Percentiles rank a stretch among this genome's conserved stretches.
Conservation (phyloP, 768 basidiomycete species). For the Atractiella rhizophila region DNA sequence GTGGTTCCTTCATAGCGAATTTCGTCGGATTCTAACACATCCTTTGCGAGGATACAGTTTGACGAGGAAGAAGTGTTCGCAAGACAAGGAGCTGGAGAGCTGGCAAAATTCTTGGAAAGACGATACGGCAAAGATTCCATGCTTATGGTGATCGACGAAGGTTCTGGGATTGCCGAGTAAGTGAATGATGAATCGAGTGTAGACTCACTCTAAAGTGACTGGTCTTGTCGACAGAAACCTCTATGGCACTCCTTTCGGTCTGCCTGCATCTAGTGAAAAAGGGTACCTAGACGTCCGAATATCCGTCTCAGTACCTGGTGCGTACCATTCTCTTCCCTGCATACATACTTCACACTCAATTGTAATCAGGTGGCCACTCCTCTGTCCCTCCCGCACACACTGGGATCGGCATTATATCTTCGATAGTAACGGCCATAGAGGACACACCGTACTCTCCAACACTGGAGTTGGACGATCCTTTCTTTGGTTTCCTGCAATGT, state of each 20-base stretch:
- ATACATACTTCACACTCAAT: too few relatives aligned
- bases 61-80: constrained; percentile 2
- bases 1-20: too few relatives aligned
- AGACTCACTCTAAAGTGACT: too few relatives aligned
- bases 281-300: constrained; percentile 1
- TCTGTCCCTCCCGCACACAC: constrained; percentile 3
- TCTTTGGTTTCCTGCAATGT: constrained; percentile 1
- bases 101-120: neutral
- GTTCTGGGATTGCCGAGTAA: constrained; percentile 5
- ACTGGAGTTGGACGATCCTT: neutral
- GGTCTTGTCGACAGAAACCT: neutral
- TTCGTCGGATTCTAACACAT: too few relatives aligned
- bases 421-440: constrained; percentile 1
- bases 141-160: constrained; percentile 5
- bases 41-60: too few relatives aligned
- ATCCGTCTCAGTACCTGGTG: neutral
- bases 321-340: too few relatives aligned
- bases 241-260: constrained; percentile 1
- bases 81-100: neutral
- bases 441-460: neutral
- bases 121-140: constrained; percentile 3
- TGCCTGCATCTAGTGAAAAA: constrained; percentile 1
- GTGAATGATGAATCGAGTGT: neutral
- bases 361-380: constrained; percentile 6
- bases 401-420: constrained; percentile 1